Base-by-base conservation (phyloP, 2,329 filamentous ascomycete species). In the Botrytis deweyae region DNA sequence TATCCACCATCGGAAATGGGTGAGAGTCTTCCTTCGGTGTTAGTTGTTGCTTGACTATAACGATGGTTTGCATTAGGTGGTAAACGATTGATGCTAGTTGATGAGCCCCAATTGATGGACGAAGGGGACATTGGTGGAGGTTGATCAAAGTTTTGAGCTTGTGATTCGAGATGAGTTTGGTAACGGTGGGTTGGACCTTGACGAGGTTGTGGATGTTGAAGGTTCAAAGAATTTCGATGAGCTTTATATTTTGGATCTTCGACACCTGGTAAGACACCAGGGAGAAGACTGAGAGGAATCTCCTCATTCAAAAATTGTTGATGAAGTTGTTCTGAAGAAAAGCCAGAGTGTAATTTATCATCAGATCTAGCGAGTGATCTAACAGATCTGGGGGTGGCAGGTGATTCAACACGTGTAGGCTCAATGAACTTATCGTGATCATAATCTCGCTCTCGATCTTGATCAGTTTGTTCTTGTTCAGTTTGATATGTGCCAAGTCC, bases 161-260 rank as follows among this genome's bases (percentile, higher is more conserved):
- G 91, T 14, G 87, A 89, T 83, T 95, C 93, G 33, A 95, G 86
- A 1, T 91, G 89, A 40, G 88, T 92, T 78, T 92, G 90, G 82
- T 93, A 93, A 40, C 91, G 90, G 80, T 92, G 89, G 0, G 91
- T 93, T 73, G 92, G 90, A 0, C 92, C 92, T 29, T 88, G 90
- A 42, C 92, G 86, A 14, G 93, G 93, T 81, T 95, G 92, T 9
- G 93, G 93, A 82, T 95, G 93, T 80, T 94, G 90, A 58, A 95
- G 84, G 79, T 94, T 93, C 73, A 95, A 82, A 40, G 92, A 94
- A 83, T 95, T 93, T 78, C 93, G 90, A 81, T 95, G 92, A 73
- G 92, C 92, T 82, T 92, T 91, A 82, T 95, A 95, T 82, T 95
- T 95, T 65, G 92, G 92, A 77, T 94, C 91, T 79, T 89, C 91